Conservation (phyloP, 257 asterid genomes). For the Linaria vulgaris region DNA sequence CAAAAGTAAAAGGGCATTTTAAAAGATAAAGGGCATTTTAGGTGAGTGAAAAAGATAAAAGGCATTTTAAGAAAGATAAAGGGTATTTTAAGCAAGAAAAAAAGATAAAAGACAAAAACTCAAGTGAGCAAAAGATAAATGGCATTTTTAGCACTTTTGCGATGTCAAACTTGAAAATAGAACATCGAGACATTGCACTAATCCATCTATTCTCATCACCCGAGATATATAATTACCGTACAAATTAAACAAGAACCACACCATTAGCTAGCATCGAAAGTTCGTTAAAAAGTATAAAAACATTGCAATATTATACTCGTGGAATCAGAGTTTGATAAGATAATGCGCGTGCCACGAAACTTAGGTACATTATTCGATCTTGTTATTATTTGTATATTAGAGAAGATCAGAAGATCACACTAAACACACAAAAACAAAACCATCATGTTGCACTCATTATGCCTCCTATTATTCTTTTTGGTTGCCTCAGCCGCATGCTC, state of each 20-base stretch:
- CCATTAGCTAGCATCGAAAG: neutral
- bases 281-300: neutral
- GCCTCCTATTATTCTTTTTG: constrained; percentile 65
- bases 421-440: constrained; percentile 34
- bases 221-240: constrained; percentile 23
- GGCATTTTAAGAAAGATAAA: too few species aligned
- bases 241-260: constrained; percentile 2
- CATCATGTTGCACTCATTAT: constrained; percentile 90
- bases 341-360: constrained; percentile 52
- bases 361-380: constrained; percentile 36
- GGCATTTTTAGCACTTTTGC: too few species aligned
- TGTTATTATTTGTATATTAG: constrained; percentile 53
- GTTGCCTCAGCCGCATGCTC: constrained; percentile 82
- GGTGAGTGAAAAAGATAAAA: too few species aligned
- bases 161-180: constrained; percentile 33
- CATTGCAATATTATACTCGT: neutral
- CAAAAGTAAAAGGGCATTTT: too few species aligned
- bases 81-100: too few species aligned
- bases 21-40: too few species aligned
- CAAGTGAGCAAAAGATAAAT: too few species aligned
- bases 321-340: neutral
- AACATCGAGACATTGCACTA: constrained; percentile 20
- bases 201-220: constrained; percentile 23
- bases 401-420: constrained; percentile 50
- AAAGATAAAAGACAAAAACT: too few species aligned